phyloP scores from a whole-genome alignment of 495 filamentous ascomycete genomes.

The Amphirosellinia nigrospora region DNA sequence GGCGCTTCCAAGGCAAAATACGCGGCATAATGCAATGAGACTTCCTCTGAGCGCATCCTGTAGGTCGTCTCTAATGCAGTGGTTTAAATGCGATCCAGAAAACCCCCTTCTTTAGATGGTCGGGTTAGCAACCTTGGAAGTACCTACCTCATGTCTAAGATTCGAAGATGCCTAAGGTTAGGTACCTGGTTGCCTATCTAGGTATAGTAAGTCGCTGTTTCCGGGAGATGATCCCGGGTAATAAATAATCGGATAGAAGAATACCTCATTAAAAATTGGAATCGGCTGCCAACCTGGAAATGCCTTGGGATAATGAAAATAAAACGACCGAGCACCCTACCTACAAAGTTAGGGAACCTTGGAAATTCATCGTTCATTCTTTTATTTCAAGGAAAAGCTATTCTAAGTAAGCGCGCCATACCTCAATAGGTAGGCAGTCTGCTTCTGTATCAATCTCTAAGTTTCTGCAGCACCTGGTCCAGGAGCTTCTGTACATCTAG shows the following conservation, averaged over 20 bases:
- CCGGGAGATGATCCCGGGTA: neutral
- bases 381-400: neutral
- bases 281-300: too few relatives aligned
- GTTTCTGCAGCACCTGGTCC: constrained; percentile 27
- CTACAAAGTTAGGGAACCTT: neutral
- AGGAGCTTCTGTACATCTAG: constrained; percentile 49
- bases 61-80: neutral
- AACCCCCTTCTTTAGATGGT: neutral
- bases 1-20: constrained; percentile 35
- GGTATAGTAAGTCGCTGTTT: neutral
- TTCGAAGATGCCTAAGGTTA: neutral
- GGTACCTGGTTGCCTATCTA: too few relatives aligned
- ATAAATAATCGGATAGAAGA: neutral
- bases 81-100: neutral
- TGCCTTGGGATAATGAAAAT: too few relatives aligned
- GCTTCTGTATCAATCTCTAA: constrained; percentile 9
- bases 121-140: neutral
- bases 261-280: neutral
- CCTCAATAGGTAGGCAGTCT: too few relatives aligned
- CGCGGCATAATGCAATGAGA: constrained; percentile 32
- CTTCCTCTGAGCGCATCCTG: constrained; percentile 1
- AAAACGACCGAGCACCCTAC: too few relatives aligned
- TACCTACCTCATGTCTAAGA: neutral
- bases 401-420: neutral
- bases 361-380: neutral